These are phyloP conservation scores for Microcos paniculata DNA, from an alignment of 345 rosid species.

Conservation along the genomic window DNA sequence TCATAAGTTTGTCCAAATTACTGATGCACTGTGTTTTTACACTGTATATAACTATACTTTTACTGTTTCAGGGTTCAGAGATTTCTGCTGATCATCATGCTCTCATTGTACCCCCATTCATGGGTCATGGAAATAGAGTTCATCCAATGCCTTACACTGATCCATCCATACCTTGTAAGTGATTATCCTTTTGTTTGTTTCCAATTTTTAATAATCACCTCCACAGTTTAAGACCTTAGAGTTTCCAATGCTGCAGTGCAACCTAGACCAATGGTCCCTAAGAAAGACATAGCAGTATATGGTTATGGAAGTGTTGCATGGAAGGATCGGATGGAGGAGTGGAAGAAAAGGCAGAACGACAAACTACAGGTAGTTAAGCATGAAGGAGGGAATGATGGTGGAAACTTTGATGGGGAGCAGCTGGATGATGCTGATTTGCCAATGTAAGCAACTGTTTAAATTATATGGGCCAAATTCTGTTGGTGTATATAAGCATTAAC, in stretches of 20 bases:
- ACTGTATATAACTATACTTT: not conserved
- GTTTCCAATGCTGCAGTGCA: conserved; percentile 50
- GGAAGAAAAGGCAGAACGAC: conserved; percentile 82
- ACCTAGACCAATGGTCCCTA: conserved; percentile 91
- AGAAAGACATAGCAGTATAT: conserved; percentile 80
- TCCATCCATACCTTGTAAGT: conserved; percentile 73
- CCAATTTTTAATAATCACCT: not conserved
- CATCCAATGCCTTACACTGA: conserved; percentile 68
- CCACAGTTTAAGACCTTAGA: conserved; percentile 3
- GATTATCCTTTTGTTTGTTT: not conserved
- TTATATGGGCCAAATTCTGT: not conserved
- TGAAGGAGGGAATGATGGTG: conserved; percentile 64
- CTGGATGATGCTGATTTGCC: conserved; percentile 86
- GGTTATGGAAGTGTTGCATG: conserved; percentile 99
- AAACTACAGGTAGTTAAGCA: conserved; percentile 85
- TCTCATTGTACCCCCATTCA: conserved; percentile 74
- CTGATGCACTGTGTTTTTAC: not conserved
- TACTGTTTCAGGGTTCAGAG: conserved; percentile 57
- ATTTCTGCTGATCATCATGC: conserved; percentile 91
- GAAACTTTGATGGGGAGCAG: conserved; percentile 55
- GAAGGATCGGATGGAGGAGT: conserved; percentile 92
- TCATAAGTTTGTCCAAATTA: not conserved
- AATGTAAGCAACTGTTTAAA: conserved; percentile 50
- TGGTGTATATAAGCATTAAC: not conserved
- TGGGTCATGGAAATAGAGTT: conserved; percentile 72